Base-by-base conservation (phyloP, 1,139 yeast species). In the Yamadazyma sp. region DNA sequence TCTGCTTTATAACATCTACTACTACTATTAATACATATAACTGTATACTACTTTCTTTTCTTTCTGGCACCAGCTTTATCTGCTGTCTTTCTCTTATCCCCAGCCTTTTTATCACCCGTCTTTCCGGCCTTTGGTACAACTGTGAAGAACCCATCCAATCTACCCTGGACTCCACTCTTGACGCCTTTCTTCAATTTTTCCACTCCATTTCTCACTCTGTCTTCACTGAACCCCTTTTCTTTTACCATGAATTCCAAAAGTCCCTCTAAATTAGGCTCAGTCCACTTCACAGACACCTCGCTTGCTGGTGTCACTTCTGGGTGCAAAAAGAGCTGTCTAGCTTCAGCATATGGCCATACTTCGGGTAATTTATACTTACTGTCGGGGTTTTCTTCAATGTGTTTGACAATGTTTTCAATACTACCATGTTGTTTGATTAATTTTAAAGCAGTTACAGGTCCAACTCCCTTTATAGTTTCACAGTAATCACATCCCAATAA, bases 401-500 rank as follows among this genome's bases (percentile, higher is more conserved):
- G 70, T 49, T 82, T 82, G 25, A 90, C 77, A 32, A 94, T 79
- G 34, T 80, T 81, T 43, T 90, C 97, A 37, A 92, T 70, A 0
- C 84, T 74, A 1, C 85, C 82, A 59, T 88, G 90, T 54, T 92
- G 96, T 56, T 83, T 84, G 48, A 92, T 87, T 45, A 92, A 72
- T 53, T 92, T 90, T 47, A 77, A 73, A 0, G 97, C 98, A 1
- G 96, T 90, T 2, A 86, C 92, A 0, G 97, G 97, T 4, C 99
- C 99, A 39, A 94, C 83, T 11, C 98, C 98, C 48, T 80, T 79
- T 42, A 94, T 90, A 2, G 96, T 86, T 48, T 92, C 97, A 65
- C 96, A 88, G 61, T 92, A 92, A 65, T 92, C 99, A 63, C 98
- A 92, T 1, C 99, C 99, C 32, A 94, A 68, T 52, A 92, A 70